Conservation (phyloP, 2,329 filamentous ascomycete genomes). For the Neophaeococcomyces mojaviensis region DNA sequence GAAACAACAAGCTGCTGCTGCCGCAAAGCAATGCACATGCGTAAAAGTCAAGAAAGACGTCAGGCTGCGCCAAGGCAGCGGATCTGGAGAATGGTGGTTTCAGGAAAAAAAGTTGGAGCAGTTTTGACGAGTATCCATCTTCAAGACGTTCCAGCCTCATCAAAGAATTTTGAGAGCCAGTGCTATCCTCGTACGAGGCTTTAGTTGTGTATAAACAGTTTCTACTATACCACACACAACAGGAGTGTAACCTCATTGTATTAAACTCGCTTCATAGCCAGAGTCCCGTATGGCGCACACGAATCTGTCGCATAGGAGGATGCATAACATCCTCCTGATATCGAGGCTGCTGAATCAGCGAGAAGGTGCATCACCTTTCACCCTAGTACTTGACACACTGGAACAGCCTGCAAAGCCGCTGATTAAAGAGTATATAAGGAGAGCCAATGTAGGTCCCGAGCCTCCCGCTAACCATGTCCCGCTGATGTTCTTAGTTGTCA, state of each 20-base stretch:
- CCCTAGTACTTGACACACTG: slow-evolving; percentile 73
- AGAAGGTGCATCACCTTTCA: slow-evolving; percentile 77
- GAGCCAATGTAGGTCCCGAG: slow-evolving; percentile 56
- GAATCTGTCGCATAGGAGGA: slow-evolving; percentile 57
- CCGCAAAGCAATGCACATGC: too few relatives aligned
- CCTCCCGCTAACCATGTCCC: neutral
- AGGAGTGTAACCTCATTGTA: neutral
- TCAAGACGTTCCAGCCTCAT: too few relatives aligned
- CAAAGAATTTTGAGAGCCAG: too few relatives aligned
- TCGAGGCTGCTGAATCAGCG: slow-evolving; percentile 73
- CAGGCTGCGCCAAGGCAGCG: too few relatives aligned
- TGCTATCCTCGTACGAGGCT: too few relatives aligned
- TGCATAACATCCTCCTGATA: slow-evolving; percentile 75
- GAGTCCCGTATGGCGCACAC: slow-evolving; percentile 27
- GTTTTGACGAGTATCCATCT: too few relatives aligned
- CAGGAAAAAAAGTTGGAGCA: too few relatives aligned
- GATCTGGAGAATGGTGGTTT: too few relatives aligned
- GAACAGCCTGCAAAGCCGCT: slow-evolving; percentile 71
- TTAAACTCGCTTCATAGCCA: neutral
- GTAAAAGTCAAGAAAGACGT: too few relatives aligned
- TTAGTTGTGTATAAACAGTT: too few relatives aligned
- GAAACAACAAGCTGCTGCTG: too few relatives aligned
- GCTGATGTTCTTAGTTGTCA: slow-evolving; percentile 11
- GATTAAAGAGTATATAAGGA: slow-evolving; percentile 62
- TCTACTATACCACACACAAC: too few relatives aligned